A percentile compares a stretch with the other conserved stretches of the same genome.
Evolutionary conservation across 208 protist species (phyloP).

Genomic region (Leptomonas seymouri): DNA sequence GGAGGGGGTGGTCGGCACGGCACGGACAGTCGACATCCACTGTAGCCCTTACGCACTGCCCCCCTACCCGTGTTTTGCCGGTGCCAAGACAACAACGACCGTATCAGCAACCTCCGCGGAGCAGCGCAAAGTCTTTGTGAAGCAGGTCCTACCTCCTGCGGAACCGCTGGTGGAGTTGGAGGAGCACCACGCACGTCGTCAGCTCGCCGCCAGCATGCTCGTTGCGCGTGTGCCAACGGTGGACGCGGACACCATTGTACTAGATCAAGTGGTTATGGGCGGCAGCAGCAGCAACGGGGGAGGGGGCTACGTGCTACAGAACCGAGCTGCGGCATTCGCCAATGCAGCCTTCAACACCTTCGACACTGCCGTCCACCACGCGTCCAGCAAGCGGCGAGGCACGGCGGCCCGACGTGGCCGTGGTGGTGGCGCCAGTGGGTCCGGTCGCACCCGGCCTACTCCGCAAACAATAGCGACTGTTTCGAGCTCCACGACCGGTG

Average conservation of each 20-base stretch:
- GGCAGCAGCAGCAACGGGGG: constrained; percentile 1
- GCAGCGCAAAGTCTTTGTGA: constrained; percentile 25
- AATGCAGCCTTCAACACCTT: constrained; percentile 55
- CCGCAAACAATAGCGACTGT: background rate
- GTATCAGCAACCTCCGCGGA: background rate
- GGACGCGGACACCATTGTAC: constrained; percentile 52
- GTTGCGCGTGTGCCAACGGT: constrained; percentile 44
- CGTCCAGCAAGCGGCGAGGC: constrained; percentile 34
- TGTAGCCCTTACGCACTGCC: constrained; percentile 29
- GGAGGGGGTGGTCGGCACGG: background rate
- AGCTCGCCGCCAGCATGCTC: constrained; percentile 34
- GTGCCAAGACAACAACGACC: background rate
- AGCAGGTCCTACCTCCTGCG: constrained; percentile 34
- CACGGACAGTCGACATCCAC: constrained; percentile 26
- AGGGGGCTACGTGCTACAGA: no score
- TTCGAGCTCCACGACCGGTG: background rate
- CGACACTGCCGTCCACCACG: constrained; percentile 52
- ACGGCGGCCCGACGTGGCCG: constrained; percentile 21
- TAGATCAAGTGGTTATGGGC: constrained; percentile 36
- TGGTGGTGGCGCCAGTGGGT: background rate
- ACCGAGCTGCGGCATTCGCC: constrained; percentile 1
- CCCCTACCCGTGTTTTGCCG: constrained; percentile 52
- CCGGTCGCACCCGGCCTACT: background rate
- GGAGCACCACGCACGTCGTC: constrained; percentile 19
- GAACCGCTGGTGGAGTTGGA: constrained; percentile 49